Evolutionary conservation across 768 basidiomycete genomes (phyloP).

Genomic region (Pisolithus microcarpus): DNA sequence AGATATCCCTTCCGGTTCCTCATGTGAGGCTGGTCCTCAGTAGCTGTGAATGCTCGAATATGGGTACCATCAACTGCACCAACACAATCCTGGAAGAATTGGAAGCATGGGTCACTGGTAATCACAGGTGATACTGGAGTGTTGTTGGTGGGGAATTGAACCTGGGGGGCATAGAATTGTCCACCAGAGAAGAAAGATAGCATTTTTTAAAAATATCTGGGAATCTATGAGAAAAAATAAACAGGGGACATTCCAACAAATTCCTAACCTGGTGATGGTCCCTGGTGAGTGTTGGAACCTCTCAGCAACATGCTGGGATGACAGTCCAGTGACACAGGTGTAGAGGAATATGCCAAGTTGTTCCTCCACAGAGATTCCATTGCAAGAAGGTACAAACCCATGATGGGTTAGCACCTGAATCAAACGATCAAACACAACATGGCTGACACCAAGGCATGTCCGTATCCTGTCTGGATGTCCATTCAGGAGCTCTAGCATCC

Average conservation of each 20-base stretch:
- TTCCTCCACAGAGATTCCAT: slow-evolving; percentile 6
- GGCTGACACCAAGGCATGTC: slow-evolving; percentile 13
- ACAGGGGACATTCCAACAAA: background rate
- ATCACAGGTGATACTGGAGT: background rate
- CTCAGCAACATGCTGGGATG: slow-evolving; percentile 3
- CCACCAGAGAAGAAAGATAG: slow-evolving; percentile 1
- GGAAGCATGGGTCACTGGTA: background rate
- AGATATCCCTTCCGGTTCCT: slow-evolving; percentile 10
- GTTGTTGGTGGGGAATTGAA: background rate
- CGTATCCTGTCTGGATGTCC: slow-evolving; percentile 17
- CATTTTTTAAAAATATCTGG: slow-evolving; percentile 9
- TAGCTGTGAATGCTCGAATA: background rate
- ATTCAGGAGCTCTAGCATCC: slow-evolving; percentile 15
- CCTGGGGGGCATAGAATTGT: slow-evolving; percentile 2
- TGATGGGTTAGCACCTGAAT: slow-evolving; percentile 1
- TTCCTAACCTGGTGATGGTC: background rate
- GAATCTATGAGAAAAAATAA: background rate
- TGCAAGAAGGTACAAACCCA: background rate
- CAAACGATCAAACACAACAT: slow-evolving; percentile 16
- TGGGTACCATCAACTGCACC: slow-evolving; percentile 8
- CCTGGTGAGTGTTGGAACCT: slow-evolving; percentile 5
- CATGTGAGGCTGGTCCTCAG: slow-evolving; percentile 4
- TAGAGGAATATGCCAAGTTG: slow-evolving; percentile 10
- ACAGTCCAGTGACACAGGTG: slow-evolving; percentile 7
- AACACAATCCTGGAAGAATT: slow-evolving; percentile 1